Conservation (phyloP, 129 eudicot genomes). For the Artemisia argyi region DNA sequence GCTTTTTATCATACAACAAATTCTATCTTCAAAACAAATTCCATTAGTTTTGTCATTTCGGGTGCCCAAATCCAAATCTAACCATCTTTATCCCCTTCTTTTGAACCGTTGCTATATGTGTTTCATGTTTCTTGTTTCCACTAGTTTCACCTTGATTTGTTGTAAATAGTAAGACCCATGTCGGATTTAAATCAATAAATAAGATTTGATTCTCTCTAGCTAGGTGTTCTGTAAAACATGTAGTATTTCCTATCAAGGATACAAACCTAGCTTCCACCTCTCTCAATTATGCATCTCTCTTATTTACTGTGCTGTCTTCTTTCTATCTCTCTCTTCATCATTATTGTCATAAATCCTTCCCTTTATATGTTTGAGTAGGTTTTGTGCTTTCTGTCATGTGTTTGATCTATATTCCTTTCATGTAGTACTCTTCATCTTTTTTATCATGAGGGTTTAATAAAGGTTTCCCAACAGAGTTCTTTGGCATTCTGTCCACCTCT, state of each 20-base stretch:
- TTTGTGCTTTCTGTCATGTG: neutral
- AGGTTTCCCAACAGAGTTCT: slow-evolving; percentile 78
- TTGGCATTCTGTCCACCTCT: slow-evolving; percentile 99
- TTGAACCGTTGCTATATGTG: neutral
- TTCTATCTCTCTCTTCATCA: slow-evolving; percentile 22
- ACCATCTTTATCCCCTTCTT: neutral
- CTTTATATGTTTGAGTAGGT: slow-evolving; percentile 5
- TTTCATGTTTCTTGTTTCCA: neutral
- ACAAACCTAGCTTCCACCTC: slow-evolving; percentile 13
- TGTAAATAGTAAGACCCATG: slow-evolving; percentile 21
- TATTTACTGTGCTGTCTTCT: slow-evolving; percentile 28
- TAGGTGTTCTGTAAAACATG: slow-evolving; percentile 16
- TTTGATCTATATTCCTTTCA: too few relatives aligned
- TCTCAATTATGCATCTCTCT: slow-evolving; percentile 36
- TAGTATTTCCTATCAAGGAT: slow-evolving; percentile 16
- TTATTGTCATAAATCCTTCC: slow-evolving; percentile 6
- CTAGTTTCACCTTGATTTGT: slow-evolving; percentile 23
- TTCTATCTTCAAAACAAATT: slow-evolving; percentile 17
- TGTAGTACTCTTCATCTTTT: neutral
- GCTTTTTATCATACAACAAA: slow-evolving; percentile 13
- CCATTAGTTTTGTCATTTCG: accelerated
- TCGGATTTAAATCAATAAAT: slow-evolving; percentile 23
- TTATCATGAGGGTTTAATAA: slow-evolving; percentile 68
- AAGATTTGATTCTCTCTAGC: slow-evolving; percentile 18
- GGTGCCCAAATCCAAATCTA: slow-evolving; percentile 9